Percentiles rank a stretch among this genome's conserved stretches.
phyloP scores from a whole-genome alignment of 2,329 filamentous ascomycete genomes.

The Penicillium hordei region DNA sequence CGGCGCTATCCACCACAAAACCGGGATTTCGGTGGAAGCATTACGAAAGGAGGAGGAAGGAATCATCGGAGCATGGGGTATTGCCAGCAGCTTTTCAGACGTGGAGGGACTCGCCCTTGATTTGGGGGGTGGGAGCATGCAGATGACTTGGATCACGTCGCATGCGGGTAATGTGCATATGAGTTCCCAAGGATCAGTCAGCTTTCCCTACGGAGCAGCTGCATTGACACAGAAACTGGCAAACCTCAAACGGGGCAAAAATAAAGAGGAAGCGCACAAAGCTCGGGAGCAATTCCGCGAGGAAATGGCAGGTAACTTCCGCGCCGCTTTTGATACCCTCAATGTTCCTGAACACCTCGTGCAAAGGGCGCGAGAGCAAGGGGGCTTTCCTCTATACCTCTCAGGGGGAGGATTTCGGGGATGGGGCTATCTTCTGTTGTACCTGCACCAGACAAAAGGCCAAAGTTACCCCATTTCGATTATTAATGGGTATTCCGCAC shows the following conservation, averaged over 20 bases:
- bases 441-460: conserved; percentile 62
- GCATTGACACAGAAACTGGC: conserved; percentile 59
- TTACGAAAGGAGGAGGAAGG: conserved; percentile 79
- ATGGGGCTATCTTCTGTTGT: conserved; percentile 84
- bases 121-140: conserved; percentile 69
- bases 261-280: conserved; percentile 42
- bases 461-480: conserved; percentile 75
- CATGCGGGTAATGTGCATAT: conserved; percentile 51
- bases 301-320: conserved; percentile 57
- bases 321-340: conserved; percentile 58
- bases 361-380: conserved; percentile 44
- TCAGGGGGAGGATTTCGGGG: conserved; percentile 86
- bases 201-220: conserved; percentile 68
- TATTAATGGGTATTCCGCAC: conserved; percentile 72
- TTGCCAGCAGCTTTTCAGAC: conserved; percentile 68
- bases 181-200: conserved; percentile 58
- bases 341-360: conserved; percentile 56
- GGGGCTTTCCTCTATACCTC: conserved; percentile 70
- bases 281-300: conserved; percentile 39
- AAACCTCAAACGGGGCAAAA: conserved; percentile 42
- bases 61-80: conserved; percentile 76
- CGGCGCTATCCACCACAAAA: conserved; percentile 59
- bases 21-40: conserved; percentile 67
- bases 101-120: conserved; percentile 80
- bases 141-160: conserved; percentile 66